Evolutionary conservation across 1,284 basidiomycete species (phyloP).

Genomic region (Apiotrichum mycotoxinovorans): DNA sequence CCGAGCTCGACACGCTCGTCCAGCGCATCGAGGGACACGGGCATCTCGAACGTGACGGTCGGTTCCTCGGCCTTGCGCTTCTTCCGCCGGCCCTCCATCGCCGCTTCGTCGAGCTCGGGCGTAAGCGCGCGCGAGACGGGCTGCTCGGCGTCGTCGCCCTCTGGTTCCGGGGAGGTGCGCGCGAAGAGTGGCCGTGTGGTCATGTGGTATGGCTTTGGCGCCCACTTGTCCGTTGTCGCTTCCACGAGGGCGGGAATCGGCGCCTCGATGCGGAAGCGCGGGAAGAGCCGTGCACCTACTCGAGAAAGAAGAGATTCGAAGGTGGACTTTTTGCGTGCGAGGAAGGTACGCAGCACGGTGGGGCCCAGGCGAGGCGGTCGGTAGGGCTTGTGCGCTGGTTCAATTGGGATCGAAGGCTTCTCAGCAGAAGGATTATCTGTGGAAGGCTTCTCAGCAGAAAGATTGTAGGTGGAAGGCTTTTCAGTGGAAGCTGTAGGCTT

Average conservation of each 20-base stretch:
- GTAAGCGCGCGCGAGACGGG: constrained; percentile 9
- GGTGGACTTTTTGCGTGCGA: constrained; percentile 18
- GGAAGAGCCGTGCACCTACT: constrained; percentile 26
- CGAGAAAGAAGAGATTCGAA: constrained; percentile 30
- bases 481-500: too few species aligned
- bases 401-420: too few species aligned
- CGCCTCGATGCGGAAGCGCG: constrained; percentile 24
- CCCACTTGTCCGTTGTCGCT: constrained; percentile 37
- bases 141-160: constrained; percentile 2
- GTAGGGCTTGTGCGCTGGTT: neutral
- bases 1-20: constrained; percentile 43
- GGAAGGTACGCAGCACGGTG: constrained; percentile 19
- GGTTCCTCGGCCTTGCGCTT: constrained; percentile 27
- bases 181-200: constrained; percentile 38
- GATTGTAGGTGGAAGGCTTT: too few species aligned
- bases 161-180: constrained; percentile 19
- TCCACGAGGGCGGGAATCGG: constrained; percentile 27
- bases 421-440: too few species aligned
- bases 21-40: constrained; percentile 39
- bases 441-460: too few species aligned
- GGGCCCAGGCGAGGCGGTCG: constrained; percentile 4
- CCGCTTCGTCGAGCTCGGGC: constrained; percentile 14
- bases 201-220: constrained; percentile 36
- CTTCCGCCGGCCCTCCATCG: constrained; percentile 2
- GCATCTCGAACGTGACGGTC: constrained; percentile 44